A percentile compares a stretch with the other conserved stretches of the same genome.
phyloP scores from a whole-genome alignment of 768 basidiomycete species.

The Trichaptum fuscoviolaceum region DNA sequence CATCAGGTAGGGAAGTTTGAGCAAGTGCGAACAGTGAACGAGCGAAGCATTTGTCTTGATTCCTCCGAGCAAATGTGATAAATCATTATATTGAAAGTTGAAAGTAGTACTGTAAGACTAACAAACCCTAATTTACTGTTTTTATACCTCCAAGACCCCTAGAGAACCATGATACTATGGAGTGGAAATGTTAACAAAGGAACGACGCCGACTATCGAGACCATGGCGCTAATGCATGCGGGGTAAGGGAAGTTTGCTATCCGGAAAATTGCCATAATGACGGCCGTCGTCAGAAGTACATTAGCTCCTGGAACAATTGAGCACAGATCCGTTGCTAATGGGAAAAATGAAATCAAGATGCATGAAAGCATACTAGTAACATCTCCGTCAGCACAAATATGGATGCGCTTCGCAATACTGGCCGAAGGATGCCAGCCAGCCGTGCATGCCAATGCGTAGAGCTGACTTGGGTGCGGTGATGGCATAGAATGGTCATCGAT shows the following conservation, averaged over 20 bases:
- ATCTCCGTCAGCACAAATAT: too few species aligned
- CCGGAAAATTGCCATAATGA: not conserved
- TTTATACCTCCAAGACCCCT: not conserved
- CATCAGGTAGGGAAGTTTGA: too few species aligned
- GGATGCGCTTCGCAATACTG: too few species aligned
- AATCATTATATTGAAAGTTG: too few species aligned
- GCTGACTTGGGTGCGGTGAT: too few species aligned
- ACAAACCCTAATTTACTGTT: not conserved
- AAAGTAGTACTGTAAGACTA: too few species aligned
- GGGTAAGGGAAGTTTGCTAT: not conserved
- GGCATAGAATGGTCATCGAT: too few species aligned
- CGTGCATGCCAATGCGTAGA: too few species aligned
- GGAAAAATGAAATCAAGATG: not conserved
- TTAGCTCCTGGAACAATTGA: not conserved
- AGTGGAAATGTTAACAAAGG: not conserved
- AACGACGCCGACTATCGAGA: not conserved
- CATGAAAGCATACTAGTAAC: not conserved
- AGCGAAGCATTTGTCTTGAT: too few species aligned
- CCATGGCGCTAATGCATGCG: not conserved
- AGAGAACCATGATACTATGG: not conserved
- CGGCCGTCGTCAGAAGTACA: not conserved
- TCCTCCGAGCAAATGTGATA: too few species aligned
- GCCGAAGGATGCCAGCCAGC: too few species aligned
- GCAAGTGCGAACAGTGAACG: too few species aligned
- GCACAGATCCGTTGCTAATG: not conserved